Evolutionary conservation across 495 filamentous ascomycete species (phyloP), one percentile per base, ranked within the genome.

Genomic region (Parachaetomium inaequale): DNA sequence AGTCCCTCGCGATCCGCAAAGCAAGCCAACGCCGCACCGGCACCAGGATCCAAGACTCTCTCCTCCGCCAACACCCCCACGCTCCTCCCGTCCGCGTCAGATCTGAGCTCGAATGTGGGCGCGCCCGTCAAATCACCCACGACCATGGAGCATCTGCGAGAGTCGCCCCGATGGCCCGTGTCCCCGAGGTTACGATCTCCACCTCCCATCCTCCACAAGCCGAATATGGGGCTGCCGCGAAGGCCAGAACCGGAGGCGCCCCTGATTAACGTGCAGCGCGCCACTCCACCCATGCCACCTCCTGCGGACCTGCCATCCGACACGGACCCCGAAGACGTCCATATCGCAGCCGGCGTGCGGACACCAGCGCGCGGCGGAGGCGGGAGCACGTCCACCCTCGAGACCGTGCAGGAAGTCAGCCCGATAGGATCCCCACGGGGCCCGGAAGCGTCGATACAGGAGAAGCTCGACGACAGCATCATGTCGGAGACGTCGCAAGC

Each of bases 391-490:
- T 85, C 89, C 19, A 85, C 84, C 45, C 78, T 98, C 55, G 94
- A 96, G 74, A 98, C 94, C 0, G 94, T 98, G 31, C 88, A 96
- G 71, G 94, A 98, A 77, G 86, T 86, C 51, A 96, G 91, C 74
- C 82, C 90, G 63, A 88, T 92, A 29, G 84, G 85, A 29, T 91
- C 91, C 14, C 90, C 90, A 0, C 83, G 80, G 10, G 70, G 53
- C 75, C 79, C 70, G 69, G 84, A 69, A 74, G 74, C 60, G 55
- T 78, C 71, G 45, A 64, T 75, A 65, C 77, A 71, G 64, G 79
- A 81, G 64, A 82, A 73, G 70, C 75, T 75, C 63, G 79, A 79
- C 60, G 81, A 80, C 64, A 81, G 75, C 66, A 75, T 76, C 54
- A 65, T 78, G 36, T 74, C 79, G 36, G 75, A 78, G 57, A 63